These are phyloP conservation scores for Suhomyces prunicola DNA, from an alignment of 805 yeast genomes.

Conservation along the genomic window DNA sequence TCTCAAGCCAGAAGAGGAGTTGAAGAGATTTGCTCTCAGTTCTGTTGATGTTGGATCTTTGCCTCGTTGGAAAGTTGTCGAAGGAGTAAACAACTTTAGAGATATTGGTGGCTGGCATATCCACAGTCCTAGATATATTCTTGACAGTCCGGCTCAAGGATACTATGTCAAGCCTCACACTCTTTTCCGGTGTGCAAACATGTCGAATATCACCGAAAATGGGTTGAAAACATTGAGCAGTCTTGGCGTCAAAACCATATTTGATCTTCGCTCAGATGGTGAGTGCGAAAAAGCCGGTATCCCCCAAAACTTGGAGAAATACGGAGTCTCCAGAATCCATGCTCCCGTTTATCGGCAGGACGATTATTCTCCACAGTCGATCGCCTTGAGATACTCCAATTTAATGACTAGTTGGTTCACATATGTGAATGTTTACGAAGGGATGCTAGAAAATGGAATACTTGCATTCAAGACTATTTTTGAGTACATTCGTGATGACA, in stretches of 20 bases:
- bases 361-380: constrained; percentile 63
- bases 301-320: constrained; percentile 31
- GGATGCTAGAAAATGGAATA: constrained; percentile 51
- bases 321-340: constrained; percentile 48
- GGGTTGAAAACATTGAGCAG: constrained; percentile 44
- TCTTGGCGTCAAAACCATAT: constrained; percentile 52
- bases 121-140: constrained; percentile 22
- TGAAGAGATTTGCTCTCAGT: constrained; percentile 47
- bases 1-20: constrained; percentile 46
- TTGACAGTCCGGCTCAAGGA: constrained; percentile 9
- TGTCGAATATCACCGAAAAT: constrained; percentile 46
- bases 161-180: constrained; percentile 50
- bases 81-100: constrained; percentile 70
- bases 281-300: constrained; percentile 52
- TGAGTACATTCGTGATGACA: constrained; percentile 52
- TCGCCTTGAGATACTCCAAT: constrained; percentile 53
- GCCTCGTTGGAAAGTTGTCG: constrained; percentile 59
- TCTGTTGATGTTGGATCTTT: constrained; percentile 35
- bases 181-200: constrained; percentile 63
- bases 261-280: constrained; percentile 63
- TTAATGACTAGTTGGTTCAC: constrained; percentile 60
- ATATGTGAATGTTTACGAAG: constrained; percentile 59
- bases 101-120: constrained; percentile 77
- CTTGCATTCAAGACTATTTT: constrained; percentile 50
- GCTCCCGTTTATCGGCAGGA: constrained; percentile 54